Conservation (phyloP, 352 stramenopile genomes). For the Globisporangium mamillatum region DNA sequence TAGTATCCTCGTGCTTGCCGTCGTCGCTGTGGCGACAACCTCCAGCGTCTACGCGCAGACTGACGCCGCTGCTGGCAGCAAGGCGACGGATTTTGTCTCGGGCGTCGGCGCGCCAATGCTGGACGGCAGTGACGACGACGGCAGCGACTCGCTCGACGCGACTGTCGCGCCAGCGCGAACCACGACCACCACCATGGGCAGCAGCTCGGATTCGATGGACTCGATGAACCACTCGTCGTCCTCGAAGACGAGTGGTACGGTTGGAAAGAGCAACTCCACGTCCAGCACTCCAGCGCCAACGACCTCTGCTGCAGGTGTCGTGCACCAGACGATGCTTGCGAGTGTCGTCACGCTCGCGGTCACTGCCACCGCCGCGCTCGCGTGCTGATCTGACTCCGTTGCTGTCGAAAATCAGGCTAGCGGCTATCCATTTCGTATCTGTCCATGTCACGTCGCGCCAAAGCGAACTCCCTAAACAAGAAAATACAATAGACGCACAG, state of each 20-base stretch:
- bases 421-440: neutral
- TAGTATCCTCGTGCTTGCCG: constrained; percentile 1
- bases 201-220: neutral
- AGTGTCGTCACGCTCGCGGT: constrained; percentile 27
- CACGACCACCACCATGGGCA: neutral
- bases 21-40: neutral
- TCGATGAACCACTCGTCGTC: constrained; percentile 15
- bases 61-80: constrained; percentile 1
- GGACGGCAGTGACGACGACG: constrained; percentile 7
- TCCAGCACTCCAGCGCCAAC: constrained; percentile 15
- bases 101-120: constrained; percentile 11
- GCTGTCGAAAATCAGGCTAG: neutral
- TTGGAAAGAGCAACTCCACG: constrained; percentile 18
- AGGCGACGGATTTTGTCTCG: constrained; percentile 14
- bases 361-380: constrained; percentile 18
- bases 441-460: neutral
- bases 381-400: neutral
- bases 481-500: neutral
- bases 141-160: constrained; percentile 18
- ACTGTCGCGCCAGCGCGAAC: neutral
- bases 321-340: constrained; percentile 13
- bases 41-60: neutral
- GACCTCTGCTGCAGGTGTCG: neutral
- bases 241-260: constrained; percentile 10
- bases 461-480: neutral